Conservation (phyloP, 2,329 filamentous ascomycete species). For the Fusarium succisae region DNA sequence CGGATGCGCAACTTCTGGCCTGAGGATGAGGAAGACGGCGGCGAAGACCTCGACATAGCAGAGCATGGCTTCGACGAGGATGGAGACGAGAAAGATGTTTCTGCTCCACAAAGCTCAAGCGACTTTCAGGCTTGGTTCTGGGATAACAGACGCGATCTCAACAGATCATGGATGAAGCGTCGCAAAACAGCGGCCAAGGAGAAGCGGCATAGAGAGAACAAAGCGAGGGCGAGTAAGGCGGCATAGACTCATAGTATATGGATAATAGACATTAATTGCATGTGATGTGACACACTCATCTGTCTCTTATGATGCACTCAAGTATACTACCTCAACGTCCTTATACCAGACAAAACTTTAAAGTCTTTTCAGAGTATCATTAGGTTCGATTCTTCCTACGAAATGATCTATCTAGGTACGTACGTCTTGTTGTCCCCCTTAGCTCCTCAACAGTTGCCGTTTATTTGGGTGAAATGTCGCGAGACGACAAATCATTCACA, state of each 20-base stretch:
- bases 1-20: constrained; percentile 69
- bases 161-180: constrained; percentile 72
- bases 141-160: constrained; percentile 71
- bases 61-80: constrained; percentile 44
- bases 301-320: neutral
- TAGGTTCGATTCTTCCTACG: neutral
- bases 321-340: neutral
- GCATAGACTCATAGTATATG: constrained; percentile 44
- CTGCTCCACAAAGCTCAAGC: constrained; percentile 44
- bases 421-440: neutral
- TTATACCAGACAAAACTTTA: neutral
- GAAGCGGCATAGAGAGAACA: constrained; percentile 73
- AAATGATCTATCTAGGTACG: constrained; percentile 4
- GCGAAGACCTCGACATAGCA: constrained; percentile 48
- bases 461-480: constrained; percentile 15
- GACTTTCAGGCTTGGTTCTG: constrained; percentile 76
- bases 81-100: constrained; percentile 38
- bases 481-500: constrained; percentile 37
- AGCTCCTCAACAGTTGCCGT: neutral
- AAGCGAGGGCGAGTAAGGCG: constrained; percentile 58
- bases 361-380: neutral
- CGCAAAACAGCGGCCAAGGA: constrained; percentile 72
- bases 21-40: constrained; percentile 48
- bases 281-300: neutral
- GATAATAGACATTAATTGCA: constrained; percentile 10